Conservation (phyloP, 805 yeast species). For the Candida incommunis region DNA sequence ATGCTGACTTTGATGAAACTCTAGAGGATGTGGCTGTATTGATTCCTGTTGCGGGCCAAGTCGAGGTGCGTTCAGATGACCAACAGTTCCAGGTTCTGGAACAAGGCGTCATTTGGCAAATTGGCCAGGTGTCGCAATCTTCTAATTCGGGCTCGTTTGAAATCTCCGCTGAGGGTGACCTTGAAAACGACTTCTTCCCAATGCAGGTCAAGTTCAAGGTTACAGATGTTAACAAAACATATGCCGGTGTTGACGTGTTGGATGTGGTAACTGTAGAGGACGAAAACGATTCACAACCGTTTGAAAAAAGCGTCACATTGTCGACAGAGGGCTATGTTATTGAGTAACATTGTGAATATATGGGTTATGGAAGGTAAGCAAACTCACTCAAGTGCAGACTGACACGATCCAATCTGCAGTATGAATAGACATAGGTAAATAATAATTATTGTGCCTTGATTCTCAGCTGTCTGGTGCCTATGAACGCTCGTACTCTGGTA, state of each 20-base stretch:
- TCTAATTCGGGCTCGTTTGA: constrained; percentile 57
- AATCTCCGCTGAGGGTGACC: constrained; percentile 56
- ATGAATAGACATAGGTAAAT: too few species aligned
- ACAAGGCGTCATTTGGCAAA: constrained; percentile 60
- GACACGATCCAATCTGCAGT: too few species aligned
- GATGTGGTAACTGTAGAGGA: constrained; percentile 30
- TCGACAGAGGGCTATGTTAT: background rate
- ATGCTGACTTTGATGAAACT: constrained; percentile 29
- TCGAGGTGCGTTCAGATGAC: constrained; percentile 22
- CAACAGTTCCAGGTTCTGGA: constrained; percentile 44
- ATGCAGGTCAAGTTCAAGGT: constrained; percentile 54
- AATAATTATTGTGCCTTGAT: too few species aligned
- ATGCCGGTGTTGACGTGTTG: constrained; percentile 53
- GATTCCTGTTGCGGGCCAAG: constrained; percentile 51
- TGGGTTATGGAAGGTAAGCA: too few species aligned
- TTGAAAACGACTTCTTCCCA: constrained; percentile 83
- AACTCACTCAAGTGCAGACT: too few species aligned
- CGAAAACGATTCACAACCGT: background rate
- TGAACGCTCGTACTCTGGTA: too few species aligned
- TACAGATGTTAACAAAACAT: constrained; percentile 27
- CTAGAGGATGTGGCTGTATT: constrained; percentile 40
- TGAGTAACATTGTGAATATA: too few species aligned
- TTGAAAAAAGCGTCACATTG: background rate
- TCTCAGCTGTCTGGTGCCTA: too few species aligned
- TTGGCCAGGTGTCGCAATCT: constrained; percentile 35